Evolutionary conservation across 1,139 yeast species (phyloP), one percentile per base, ranked within the genome.

Genomic region (Saccharomycopsis phalli): DNA sequence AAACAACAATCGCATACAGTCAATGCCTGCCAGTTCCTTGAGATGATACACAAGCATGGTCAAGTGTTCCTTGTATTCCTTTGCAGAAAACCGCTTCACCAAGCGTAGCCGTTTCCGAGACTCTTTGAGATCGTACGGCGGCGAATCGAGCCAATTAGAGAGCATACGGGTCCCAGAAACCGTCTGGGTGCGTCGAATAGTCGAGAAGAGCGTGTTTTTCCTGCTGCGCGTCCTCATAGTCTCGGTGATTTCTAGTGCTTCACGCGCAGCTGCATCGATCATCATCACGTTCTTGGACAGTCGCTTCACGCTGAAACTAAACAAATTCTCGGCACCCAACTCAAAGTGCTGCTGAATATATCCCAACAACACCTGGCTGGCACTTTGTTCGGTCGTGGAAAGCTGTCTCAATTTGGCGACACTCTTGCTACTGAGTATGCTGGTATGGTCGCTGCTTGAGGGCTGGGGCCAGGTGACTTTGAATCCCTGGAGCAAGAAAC

Each of bases 61-160:
- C 26, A 29, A 28, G 16, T 19, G 19, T 4, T 58, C 54, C 2
- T 68, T 59, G 10, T 65, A 49, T n/a, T 11, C 14, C 14, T 14
- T 14, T 8, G 29, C 29, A n/a, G n/a, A n/a, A 49, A 87, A 77
- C 11, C 70, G 56, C 8, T 62, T 57, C 0, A 88, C 93, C 35
- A 76, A 63, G 7, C 65, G 63, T 47, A 84, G 94, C 25, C 99
- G 66, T 16, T 57, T 52, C 19, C 58, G 57, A 18, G 91, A 75
- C 47, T 73, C 81, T 0, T 54, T 52, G 0, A 72, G 51, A 50
- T 80, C 72, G 4, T 81, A 65, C 0, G 83, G 68, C 0, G 99
- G 99, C 0, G 88, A 77, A 17, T 83, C 69, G 3, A 91, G 60
- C 96, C 97, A 87, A 41, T 79, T 78, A 2, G 79, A 71, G 16